Conservation (phyloP, 2,329 filamentous ascomycete genomes). For the Xenosphaeropsis pyriputrescens region DNA sequence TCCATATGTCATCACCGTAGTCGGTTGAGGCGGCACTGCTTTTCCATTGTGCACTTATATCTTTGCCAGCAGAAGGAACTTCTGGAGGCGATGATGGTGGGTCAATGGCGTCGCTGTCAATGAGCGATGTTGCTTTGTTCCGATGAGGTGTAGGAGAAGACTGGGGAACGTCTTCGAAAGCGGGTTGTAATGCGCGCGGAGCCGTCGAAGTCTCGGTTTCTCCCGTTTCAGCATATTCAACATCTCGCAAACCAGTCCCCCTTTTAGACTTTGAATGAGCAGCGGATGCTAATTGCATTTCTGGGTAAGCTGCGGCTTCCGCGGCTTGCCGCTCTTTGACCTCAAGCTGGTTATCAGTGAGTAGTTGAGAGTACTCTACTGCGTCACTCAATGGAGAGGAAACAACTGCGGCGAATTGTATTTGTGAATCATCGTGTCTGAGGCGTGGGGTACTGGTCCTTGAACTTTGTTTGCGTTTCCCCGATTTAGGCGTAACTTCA, state of each 20-base stretch:
- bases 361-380: conserved; percentile 48
- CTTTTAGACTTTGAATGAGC: conserved; percentile 17
- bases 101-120: conserved; percentile 17
- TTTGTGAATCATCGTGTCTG: conserved; percentile 70
- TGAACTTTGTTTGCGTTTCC: conserved; percentile 18
- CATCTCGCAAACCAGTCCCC: conserved; percentile 2
- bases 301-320: conserved; percentile 50
- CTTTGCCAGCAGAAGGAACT: neutral
- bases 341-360: conserved; percentile 71
- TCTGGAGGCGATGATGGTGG: conserved; percentile 11
- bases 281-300: conserved; percentile 37
- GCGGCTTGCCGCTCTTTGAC: conserved; percentile 55
- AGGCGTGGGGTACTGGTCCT: conserved; percentile 32
- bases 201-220: conserved; percentile 6
- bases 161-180: conserved; percentile 23
- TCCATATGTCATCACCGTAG: conserved; percentile 29
- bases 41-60: neutral
- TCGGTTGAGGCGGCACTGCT: neutral
- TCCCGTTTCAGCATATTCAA: too few relatives aligned
- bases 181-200: conserved; percentile 8
- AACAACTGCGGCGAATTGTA: conserved; percentile 58
- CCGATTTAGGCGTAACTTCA: conserved; percentile 18
- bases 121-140: conserved; percentile 29
- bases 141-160: conserved; percentile 47
- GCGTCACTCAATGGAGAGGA: conserved; percentile 36